These are phyloP conservation scores for Aegilops speltoides DNA, from an alignment of 176 grass and related monocot genomes.

Conservation along the genomic window DNA sequence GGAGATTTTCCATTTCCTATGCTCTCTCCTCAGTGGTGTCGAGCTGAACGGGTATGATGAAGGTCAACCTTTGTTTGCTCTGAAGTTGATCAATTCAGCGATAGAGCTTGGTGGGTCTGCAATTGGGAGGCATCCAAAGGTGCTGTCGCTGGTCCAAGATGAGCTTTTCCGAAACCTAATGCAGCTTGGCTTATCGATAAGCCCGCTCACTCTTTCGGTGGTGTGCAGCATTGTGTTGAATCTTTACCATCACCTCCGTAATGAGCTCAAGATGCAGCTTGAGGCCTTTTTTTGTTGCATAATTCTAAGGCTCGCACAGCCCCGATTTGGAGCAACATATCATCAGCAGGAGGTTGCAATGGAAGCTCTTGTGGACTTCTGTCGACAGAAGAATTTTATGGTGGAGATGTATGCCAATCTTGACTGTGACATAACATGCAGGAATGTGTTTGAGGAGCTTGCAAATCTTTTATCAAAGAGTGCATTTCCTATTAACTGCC, in stretches of 20 bases:
- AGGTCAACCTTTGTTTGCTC: constrained; percentile 86
- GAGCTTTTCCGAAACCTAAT: constrained; percentile 95
- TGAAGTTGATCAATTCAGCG: constrained; percentile 85
- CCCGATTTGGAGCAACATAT: constrained; percentile 81
- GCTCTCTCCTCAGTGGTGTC: constrained; percentile 77
- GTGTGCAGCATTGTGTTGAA: constrained; percentile 94
- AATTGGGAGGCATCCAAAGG: constrained; percentile 65
- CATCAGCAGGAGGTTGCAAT: constrained; percentile 96
- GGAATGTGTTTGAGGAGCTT: constrained; percentile 97
- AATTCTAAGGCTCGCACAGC: constrained; percentile 88
- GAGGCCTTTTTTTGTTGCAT: constrained; percentile 97
- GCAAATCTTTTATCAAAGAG: constrained; percentile 91
- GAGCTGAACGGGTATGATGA: constrained; percentile 86
- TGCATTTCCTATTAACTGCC: constrained; percentile 95
- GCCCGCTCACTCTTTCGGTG: constrained; percentile 85
- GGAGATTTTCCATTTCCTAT: constrained; percentile 96
- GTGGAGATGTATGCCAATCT: constrained; percentile 99
- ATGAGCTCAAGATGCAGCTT: constrained; percentile 92
- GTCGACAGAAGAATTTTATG: constrained; percentile 86
- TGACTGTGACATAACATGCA: constrained; percentile 94
- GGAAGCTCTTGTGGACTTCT: constrained; percentile 98
- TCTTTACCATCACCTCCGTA: constrained; percentile 90
- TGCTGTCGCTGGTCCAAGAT: constrained; percentile 82
- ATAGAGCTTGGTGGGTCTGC: constrained; percentile 89
- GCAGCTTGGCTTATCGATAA: constrained; percentile 87